Evolutionary conservation across 257 asterid species (phyloP).

Genomic region (Solanum habrochaites): DNA sequence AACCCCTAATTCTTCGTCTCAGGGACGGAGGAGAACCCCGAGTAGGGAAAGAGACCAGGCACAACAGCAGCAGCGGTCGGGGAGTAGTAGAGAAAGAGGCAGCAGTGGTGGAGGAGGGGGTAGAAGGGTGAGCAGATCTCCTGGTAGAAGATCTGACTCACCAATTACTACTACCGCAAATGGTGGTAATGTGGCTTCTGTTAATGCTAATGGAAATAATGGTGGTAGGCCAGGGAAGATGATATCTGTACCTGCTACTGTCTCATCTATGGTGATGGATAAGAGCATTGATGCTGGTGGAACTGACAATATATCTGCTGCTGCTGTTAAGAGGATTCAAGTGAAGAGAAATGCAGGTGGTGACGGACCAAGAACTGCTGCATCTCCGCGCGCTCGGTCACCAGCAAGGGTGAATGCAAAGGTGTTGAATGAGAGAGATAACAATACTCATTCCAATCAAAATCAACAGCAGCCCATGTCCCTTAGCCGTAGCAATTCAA

Average conservation of each 20-base stretch:
- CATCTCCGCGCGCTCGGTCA: constrained; percentile 84
- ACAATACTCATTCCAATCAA: neutral
- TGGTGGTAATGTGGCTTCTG: constrained; percentile 14
- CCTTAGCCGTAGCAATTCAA: constrained; percentile 89
- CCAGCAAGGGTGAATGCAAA: constrained; percentile 54
- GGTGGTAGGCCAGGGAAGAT: constrained; percentile 61
- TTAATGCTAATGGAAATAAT: constrained; percentile 11
- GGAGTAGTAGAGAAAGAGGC: constrained; percentile 57
- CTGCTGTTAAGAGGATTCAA: constrained; percentile 66
- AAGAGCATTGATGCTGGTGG: constrained; percentile 29
- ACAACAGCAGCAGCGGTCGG: constrained; percentile 43
- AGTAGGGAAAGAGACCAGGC: constrained; percentile 73
- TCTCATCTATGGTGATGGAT: constrained; percentile 41
- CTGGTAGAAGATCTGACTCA: constrained; percentile 89
- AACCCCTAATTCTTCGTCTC: constrained; percentile 27
- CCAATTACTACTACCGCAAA: constrained; percentile 26
- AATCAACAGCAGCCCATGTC: constrained; percentile 37
- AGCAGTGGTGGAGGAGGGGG: constrained; percentile 39
- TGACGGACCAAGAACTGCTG: constrained; percentile 30
- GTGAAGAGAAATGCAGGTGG: constrained; percentile 74
- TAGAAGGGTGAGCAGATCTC: constrained; percentile 92
- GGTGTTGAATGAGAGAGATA: constrained; percentile 30
- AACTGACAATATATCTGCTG: constrained; percentile 14
- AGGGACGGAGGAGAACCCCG: constrained; percentile 82
- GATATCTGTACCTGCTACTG: constrained; percentile 93